Evolutionary conservation across 345 rosid species (phyloP), one percentile per base, ranked within the genome.

Genomic region (Linum usitatissimum): DNA sequence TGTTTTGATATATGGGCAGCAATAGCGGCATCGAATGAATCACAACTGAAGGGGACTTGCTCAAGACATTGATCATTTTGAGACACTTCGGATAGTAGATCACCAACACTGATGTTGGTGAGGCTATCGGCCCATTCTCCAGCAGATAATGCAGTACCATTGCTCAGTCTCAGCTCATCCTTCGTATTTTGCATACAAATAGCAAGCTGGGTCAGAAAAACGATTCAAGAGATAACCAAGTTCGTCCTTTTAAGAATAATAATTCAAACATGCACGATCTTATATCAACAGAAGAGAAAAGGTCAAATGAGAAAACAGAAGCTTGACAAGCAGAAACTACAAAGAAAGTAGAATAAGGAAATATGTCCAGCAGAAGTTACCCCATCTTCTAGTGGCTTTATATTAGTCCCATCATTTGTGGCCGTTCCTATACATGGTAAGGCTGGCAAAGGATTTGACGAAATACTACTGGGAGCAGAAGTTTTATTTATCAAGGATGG

Each of bases 61-160:
- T 81, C 84, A 60, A 77, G 80, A 77, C 74, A 77, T 38, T 77
- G 83, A 69, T 77, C 77, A 59, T 74, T 78, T 63, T 74, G 84
- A 23, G 72, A 20, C 42, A 76, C 85, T 60, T 86, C 96, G 64
- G 86, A 74, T 30, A 94, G 93, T 61, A 94, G 78, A 78, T 90
- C 96, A 65, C 97, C 99, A 58, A 94, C 71, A 65, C 96, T 90
- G 59, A 86, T 79, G 78, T 88, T 80, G 75, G 97, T 94, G 60
- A 88, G 89, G 71, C 95, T 90, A 76, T 94, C 99, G 17, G 95
- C 96, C 97, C 97, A 94, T 56, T 84, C 97, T 64, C 90, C 85
- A 15, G 97, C 88, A 62, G 96, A 80, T 19, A 78, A 66, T 53
- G 78, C 70, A 70, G 67, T 66, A 57, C 36, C 68, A 64, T 71